Percentiles rank a stretch among this genome's conserved stretches.
Conservation (phyloP, 306 rosid genomes). For the Cucumis melo region DNA sequence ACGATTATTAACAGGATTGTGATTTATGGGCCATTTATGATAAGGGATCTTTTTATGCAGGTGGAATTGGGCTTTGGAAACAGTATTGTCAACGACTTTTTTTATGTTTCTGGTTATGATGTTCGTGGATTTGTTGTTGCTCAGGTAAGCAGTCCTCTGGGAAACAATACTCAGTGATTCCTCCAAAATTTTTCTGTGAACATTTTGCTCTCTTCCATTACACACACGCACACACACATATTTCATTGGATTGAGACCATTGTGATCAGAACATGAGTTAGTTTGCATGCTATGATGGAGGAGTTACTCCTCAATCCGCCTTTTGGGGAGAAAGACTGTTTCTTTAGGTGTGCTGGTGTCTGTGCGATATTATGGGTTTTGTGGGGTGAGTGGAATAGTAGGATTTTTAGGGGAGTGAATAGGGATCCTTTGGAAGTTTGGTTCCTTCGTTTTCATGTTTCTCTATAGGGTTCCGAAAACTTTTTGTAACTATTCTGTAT, state of each 20-base stretch:
- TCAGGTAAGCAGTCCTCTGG: constrained; percentile 48
- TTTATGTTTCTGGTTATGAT: constrained; percentile 78
- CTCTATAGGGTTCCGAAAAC: too few species aligned
- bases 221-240: neutral
- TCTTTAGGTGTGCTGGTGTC: too few species aligned
- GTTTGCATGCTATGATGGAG: neutral
- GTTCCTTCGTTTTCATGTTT: too few species aligned
- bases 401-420: too few species aligned
- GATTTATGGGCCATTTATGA: constrained; percentile 11
- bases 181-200: neutral
- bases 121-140: constrained; percentile 79
- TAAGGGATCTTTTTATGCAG: constrained; percentile 34
- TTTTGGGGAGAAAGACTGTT: too few species aligned
- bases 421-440: too few species aligned
- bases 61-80: constrained; percentile 86
- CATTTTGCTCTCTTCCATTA: neutral
- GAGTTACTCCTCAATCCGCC: too few species aligned
- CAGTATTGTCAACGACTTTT: constrained; percentile 41
- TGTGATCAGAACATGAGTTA: neutral
- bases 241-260: neutral
- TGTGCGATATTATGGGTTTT: too few species aligned
- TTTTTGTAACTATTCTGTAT: too few species aligned
- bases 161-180: neutral
- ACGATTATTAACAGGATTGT: constrained; percentile 7
- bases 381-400: too few species aligned